These are phyloP conservation scores for Auricularia sp. DNA, from an alignment of 768 basidiomycete species.

Conservation along the genomic window DNA sequence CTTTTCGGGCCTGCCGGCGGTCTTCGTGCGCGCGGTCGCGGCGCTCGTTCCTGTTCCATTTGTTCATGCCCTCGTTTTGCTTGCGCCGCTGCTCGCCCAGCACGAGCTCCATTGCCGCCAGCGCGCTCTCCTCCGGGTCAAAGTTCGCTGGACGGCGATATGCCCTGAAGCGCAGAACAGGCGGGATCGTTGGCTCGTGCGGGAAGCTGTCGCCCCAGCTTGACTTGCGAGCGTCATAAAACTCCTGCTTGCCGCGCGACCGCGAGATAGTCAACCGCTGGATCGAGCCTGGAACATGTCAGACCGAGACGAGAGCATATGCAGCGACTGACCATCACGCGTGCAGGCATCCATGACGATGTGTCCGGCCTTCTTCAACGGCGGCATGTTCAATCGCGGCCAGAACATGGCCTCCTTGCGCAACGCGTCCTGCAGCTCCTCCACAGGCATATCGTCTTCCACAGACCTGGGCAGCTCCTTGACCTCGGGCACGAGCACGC, in stretches of 20 bases:
- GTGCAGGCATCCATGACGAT: conserved; percentile 86
- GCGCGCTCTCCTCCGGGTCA: background rate
- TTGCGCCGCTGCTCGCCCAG: background rate
- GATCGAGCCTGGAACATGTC: conserved; percentile 57
- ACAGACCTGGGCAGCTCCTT: background rate
- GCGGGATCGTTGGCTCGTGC: conserved; percentile 69
- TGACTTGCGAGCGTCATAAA: conserved; percentile 90
- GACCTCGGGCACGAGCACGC: background rate
- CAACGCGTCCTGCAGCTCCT: conserved; percentile 42
- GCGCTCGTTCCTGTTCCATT: background rate
- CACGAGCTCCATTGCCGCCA: background rate
- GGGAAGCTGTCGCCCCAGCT: conserved; percentile 95
- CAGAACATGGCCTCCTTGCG: conserved; percentile 71
- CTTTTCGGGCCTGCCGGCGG: background rate
- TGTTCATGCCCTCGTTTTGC: background rate
- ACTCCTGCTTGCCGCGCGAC: conserved; percentile 91
- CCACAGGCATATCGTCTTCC: background rate
- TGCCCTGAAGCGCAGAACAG: conserved; percentile 45
- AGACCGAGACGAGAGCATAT: conserved; percentile 5
- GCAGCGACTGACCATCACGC: conserved; percentile 48
- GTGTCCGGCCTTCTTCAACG: conserved; percentile 84
- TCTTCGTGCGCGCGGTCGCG: background rate
- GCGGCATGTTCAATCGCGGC: conserved; percentile 89
- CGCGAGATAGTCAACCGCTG: conserved; percentile 86
- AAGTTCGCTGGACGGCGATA: background rate